Evolutionary conservation across 2,329 filamentous ascomycete species (phyloP).

Genomic region (Lecanosticta acicola): DNA sequence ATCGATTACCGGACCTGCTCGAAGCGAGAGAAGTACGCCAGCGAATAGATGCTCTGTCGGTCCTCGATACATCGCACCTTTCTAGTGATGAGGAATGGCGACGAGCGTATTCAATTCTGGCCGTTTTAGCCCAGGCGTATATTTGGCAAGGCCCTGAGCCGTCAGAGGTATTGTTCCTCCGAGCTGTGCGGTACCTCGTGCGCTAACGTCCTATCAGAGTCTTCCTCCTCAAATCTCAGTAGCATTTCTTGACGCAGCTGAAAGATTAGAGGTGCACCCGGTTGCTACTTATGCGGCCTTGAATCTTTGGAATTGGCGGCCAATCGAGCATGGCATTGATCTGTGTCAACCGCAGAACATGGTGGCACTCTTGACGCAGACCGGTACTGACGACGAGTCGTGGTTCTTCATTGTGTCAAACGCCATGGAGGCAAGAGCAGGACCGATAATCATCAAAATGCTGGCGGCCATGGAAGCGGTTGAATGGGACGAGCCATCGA

Average conservation of each 20-base stretch:
- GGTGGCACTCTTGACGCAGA: conserved; percentile 79
- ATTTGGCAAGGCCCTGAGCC: conserved; percentile 79
- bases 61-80: conserved; percentile 75
- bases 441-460: conserved; percentile 42
- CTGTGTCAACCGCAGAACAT: conserved; percentile 81
- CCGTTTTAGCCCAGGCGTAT: conserved; percentile 76
- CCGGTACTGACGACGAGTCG: conserved; percentile 87
- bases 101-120: conserved; percentile 71
- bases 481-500: conserved; percentile 32
- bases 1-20: conserved; percentile 76
- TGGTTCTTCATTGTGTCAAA: conserved; percentile 61
- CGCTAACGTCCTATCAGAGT: conserved; percentile 35
- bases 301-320: conserved; percentile 94
- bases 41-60: conserved; percentile 70
- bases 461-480: conserved; percentile 45
- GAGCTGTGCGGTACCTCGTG: background rate
- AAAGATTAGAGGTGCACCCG: conserved; percentile 70
- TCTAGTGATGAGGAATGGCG: conserved; percentile 85
- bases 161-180: conserved; percentile 41
- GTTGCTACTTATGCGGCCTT: conserved; percentile 90
- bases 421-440: conserved; percentile 49
- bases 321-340: conserved; percentile 68
- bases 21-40: conserved; percentile 72
- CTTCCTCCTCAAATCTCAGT: conserved; percentile 77
- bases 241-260: conserved; percentile 70